Conservation (phyloP, 2,329 filamentous ascomycete genomes). For the Colletotrichum cuscutae region DNA sequence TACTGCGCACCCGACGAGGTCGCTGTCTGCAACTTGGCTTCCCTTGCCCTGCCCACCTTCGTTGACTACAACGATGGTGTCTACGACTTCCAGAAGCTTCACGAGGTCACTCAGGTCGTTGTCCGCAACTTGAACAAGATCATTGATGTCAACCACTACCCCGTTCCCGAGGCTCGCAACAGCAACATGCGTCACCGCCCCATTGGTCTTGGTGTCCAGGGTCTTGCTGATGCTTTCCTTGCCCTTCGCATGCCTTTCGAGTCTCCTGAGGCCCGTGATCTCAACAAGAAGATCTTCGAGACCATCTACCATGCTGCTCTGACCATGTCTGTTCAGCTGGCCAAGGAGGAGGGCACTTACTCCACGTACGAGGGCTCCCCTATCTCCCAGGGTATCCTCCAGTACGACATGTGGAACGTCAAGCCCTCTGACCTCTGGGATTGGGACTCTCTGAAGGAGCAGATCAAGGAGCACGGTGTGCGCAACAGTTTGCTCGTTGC, state of each 20-base stretch:
- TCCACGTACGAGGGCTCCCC: constrained; percentile 92
- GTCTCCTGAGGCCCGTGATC: constrained; percentile 89
- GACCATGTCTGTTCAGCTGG: constrained; percentile 87
- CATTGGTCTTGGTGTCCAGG: constrained; percentile 96
- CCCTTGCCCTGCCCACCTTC: constrained; percentile 88
- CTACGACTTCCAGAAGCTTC: constrained; percentile 97
- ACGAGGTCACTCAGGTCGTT: constrained; percentile 92
- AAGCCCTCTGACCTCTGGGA: constrained; percentile 96
- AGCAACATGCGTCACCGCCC: constrained; percentile 98
- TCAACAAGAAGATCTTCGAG: constrained; percentile 99
- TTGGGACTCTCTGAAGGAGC: constrained; percentile 87
- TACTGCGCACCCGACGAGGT: constrained; percentile 98
- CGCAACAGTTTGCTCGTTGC: constrained; percentile 96
- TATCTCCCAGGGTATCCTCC: constrained; percentile 92
- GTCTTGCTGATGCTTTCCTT: constrained; percentile 97
- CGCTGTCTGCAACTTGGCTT: constrained; percentile 97
- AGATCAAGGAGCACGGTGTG: constrained; percentile 92
- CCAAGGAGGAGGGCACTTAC: constrained; percentile 86
- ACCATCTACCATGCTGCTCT: constrained; percentile 98
- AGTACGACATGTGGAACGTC: constrained; percentile 99
- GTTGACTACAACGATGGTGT: constrained; percentile 86
- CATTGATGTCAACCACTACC: constrained; percentile 98
- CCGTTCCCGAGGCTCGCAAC: constrained; percentile 91
- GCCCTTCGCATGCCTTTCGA: constrained; percentile 97
- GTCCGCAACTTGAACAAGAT: constrained; percentile 98